These are phyloP conservation scores for Caryopteris hybrid DNA, from an alignment of 305 asterid species.

Conservation along the genomic window DNA sequence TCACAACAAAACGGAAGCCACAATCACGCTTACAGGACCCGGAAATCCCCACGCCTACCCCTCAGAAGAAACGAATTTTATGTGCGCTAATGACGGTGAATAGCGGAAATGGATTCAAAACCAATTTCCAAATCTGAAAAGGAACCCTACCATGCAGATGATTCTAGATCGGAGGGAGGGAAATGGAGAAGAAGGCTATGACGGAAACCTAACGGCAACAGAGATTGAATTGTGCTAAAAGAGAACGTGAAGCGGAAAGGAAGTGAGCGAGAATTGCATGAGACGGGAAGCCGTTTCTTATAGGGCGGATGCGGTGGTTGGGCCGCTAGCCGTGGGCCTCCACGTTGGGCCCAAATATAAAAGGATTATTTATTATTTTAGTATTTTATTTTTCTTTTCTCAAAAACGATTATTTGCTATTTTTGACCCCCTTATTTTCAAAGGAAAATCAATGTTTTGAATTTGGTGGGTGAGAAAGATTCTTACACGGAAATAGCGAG, in stretches of 20 bases:
- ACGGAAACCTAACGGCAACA: constrained; percentile 15
- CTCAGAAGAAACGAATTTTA: constrained; percentile 96
- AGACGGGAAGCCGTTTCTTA: constrained; percentile 3
- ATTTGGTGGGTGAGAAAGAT: no score
- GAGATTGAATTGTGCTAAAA: neutral
- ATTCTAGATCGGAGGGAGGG: neutral
- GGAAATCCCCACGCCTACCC: constrained; percentile 87
- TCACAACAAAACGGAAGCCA: constrained; percentile 60
- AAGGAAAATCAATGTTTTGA: no score
- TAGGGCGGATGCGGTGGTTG: neutral
- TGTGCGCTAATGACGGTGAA: no score
- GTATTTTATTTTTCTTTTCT: no score
- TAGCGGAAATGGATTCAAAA: no score
- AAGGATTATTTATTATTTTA: no score
- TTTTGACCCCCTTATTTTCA: neutral
- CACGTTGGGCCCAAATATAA: neutral
- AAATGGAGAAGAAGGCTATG: neutral
- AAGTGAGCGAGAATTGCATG: constrained; percentile 25
- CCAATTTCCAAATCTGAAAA: no score
- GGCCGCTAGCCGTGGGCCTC: neutral
- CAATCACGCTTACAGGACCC: constrained; percentile 35
- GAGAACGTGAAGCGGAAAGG: no score
- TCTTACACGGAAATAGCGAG: no score
- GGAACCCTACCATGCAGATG: constrained; percentile 18
- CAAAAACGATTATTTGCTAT: neutral